These are phyloP conservation scores for Massariosphaeria phaeospora DNA, from an alignment of 495 filamentous ascomycete genomes.

Conservation along the genomic window DNA sequence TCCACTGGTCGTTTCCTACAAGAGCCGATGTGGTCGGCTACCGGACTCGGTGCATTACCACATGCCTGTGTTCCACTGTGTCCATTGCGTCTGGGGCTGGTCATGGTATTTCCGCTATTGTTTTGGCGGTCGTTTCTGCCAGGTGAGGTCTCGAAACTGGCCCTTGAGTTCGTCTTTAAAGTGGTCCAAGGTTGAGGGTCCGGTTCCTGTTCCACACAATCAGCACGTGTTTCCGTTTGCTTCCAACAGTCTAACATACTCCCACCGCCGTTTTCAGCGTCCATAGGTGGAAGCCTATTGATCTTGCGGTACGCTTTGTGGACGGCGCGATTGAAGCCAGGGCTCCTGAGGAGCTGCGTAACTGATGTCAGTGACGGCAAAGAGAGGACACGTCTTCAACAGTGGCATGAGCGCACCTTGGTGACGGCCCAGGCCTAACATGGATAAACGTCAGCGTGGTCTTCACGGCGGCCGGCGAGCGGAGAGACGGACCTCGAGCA, in stretches of 20 bases:
- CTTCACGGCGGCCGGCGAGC: not conserved
- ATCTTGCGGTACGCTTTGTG: conserved; percentile 27
- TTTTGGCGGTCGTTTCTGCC: conserved; percentile 20
- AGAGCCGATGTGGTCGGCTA: too few species aligned
- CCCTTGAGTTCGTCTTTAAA: conserved; percentile 23
- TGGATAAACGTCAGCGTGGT: conserved; percentile 13
- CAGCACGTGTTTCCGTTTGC: not conserved
- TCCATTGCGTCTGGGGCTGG: too few species aligned
- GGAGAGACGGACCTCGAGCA: conserved; percentile 19
- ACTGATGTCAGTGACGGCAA: not conserved
- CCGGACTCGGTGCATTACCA: too few species aligned
- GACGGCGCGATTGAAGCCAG: conserved; percentile 24
- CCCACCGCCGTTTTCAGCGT: conserved; percentile 13
- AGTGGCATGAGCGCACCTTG: conserved; percentile 8
- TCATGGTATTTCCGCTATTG: too few species aligned
- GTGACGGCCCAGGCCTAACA: conserved; percentile 20
- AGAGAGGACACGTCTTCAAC: too few species aligned
- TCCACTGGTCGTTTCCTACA: too few species aligned
- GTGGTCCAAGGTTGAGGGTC: conserved; percentile 24
- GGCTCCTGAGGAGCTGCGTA: conserved; percentile 24
- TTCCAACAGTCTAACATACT: conserved; percentile 3
- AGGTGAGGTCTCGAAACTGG: conserved; percentile 23
- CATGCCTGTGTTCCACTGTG: too few species aligned
- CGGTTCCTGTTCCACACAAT: conserved; percentile 19
- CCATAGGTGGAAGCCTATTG: conserved; percentile 16